Conservation (phyloP, 257 asterid species). For the Solanum bulbocastanum region DNA sequence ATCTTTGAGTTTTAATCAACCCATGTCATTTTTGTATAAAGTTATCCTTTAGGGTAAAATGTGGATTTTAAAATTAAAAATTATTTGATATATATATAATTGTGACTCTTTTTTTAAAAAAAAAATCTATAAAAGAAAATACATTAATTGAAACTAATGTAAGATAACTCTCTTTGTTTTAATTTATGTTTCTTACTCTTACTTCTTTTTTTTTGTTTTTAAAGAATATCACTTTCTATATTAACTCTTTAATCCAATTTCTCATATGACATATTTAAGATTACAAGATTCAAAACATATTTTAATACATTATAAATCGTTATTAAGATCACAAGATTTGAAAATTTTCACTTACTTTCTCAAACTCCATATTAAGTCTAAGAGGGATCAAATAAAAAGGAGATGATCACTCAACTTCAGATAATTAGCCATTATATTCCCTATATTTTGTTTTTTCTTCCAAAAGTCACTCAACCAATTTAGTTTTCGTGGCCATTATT, state of each 20-base stretch:
- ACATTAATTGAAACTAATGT: background rate
- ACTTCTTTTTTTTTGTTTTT: too few species aligned
- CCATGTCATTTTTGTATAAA: background rate
- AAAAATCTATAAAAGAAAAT: background rate
- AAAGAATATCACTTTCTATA: background rate
- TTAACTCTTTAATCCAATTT: background rate
- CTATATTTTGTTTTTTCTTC: background rate
- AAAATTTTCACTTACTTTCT: background rate
- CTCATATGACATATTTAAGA: background rate
- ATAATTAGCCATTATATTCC: too few species aligned
- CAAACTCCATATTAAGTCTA: background rate
- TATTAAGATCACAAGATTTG: background rate
- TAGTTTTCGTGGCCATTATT: too few species aligned
- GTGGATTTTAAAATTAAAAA: background rate
- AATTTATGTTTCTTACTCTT: background rate
- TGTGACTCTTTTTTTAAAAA: background rate
- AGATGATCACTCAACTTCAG: background rate
- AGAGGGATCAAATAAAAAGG: background rate
- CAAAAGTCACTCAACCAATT: background rate
- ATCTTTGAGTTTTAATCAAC: background rate
- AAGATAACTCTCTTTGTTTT: background rate
- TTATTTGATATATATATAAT: background rate
- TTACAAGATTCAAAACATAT: background rate
- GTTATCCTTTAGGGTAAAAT: background rate
- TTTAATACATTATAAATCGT: background rate